A percentile compares a stretch with the other conserved stretches of the same genome.
Evolutionary conservation across 2,329 filamentous ascomycete genomes (phyloP).

Genomic region (Lasiodiplodia sp.): DNA sequence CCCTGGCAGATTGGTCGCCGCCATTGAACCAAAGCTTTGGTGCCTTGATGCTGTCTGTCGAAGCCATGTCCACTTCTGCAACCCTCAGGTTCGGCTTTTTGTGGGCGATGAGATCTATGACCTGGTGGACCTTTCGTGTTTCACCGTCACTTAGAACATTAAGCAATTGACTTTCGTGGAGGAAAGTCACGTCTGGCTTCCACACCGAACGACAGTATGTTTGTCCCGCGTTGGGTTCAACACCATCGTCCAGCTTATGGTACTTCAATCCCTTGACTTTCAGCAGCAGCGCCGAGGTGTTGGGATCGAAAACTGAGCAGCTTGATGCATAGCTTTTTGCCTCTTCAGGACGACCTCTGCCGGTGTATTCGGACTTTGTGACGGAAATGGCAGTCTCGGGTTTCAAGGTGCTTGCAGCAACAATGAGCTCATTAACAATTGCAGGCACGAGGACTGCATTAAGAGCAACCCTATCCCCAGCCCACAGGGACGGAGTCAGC

Average conservation of each 20-base stretch:
- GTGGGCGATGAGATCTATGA: conserved; percentile 46
- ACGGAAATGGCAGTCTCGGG: conserved; percentile 1
- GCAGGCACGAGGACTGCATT: conserved; percentile 34
- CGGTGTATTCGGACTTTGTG: conserved; percentile 31
- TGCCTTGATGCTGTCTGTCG: conserved; percentile 29
- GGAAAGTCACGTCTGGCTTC: conserved; percentile 35
- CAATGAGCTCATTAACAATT: conserved; percentile 35
- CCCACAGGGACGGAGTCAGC: conserved; percentile 34
- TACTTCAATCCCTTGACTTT: conserved; percentile 35
- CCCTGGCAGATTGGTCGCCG: not conserved
- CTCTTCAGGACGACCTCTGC: conserved; percentile 31
- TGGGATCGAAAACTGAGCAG: conserved; percentile 24
- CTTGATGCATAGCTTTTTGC: conserved; percentile 32
- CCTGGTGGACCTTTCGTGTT: too few relatives aligned
- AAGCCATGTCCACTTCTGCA: conserved; percentile 43
- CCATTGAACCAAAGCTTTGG: conserved; percentile 10
- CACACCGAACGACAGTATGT: conserved; percentile 33
- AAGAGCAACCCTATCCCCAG: conserved; percentile 33
- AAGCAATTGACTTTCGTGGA: too few relatives aligned
- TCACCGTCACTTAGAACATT: too few relatives aligned
- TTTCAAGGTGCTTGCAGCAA: conserved; percentile 22
- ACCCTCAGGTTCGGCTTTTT: conserved; percentile 45
- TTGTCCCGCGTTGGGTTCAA: conserved; percentile 30
- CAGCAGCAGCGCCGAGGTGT: conserved; percentile 32
- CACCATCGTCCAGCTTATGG: conserved; percentile 33